Base-by-base conservation (phyloP, 371 early-diverging fungal species). In the Apophysomyces elegans region DNA sequence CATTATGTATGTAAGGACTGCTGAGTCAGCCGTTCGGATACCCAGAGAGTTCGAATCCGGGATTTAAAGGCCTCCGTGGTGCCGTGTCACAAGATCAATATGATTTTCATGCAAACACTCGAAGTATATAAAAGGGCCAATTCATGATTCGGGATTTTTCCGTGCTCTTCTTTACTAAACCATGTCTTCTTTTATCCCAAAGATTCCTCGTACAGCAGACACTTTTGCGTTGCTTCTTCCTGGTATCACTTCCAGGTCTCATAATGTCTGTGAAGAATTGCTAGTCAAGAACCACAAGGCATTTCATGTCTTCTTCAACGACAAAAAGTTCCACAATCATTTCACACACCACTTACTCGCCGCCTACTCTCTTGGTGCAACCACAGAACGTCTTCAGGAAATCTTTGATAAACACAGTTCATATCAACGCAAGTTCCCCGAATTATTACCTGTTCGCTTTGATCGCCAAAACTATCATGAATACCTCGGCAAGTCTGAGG, bases 321-420 rank as follows among this genome's bases (percentile, higher is more conserved):
- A 75, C 0, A 64, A 39, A 11, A 74, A 74, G 11, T 80, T 79
- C 56, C 85, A 85, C 72, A 85, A 81, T 58, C 89, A 88, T 56
- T 61, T 83, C 5, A 63, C 67, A 43, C 89, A 88, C 67, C 86
- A 78, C 39, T 64, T 87, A 11, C 74, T 88, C 21, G 84, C 89
- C 7, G 79, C 80, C 8, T 85, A 80, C 60, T 75, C 87, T 1
- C 59, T 88, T 57, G 89, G 89, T 1, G 86, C 84, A 6, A 71
- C 70, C 11, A 70, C 73, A 3, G 67, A 80, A 37, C 81, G 85
- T 4, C 61, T 88, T 1, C 73, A 80, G 59, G 75, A 70, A 39
- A 82, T 88, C 9, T 88, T 84, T 64, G 79, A 85, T 43, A 41
- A 62, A 7, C 81, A 87, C 65, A 79, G 78, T 0, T 50, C 58